Evolutionary conservation across 148 eudicot species (phyloP).

Genomic region (Linanthus parryae): DNA sequence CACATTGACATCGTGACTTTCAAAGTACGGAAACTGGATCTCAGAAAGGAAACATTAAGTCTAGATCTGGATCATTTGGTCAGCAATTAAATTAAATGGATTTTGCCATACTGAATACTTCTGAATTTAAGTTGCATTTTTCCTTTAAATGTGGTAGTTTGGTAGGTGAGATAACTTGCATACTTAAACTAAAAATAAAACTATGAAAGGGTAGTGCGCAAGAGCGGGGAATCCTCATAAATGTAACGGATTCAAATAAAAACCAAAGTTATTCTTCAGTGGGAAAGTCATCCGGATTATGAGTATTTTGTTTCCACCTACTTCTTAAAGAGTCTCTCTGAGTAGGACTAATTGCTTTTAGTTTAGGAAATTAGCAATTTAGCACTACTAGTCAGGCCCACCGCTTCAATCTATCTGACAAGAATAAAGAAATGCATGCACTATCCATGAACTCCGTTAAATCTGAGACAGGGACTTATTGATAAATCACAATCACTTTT

Average conservation of each 20-base stretch:
- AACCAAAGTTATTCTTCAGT: not conserved
- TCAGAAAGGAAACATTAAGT: slow-evolving; percentile 2
- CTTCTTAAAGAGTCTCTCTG: not conserved
- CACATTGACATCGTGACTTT: too few species aligned
- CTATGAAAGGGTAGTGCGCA: not conserved
- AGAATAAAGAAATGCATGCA: slow-evolving; percentile 5
- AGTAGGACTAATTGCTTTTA: too few species aligned
- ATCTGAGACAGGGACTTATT: too few species aligned
- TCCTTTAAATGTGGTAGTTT: not conserved
- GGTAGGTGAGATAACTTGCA: not conserved
- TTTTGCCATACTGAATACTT: not conserved
- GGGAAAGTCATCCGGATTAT: slow-evolving; percentile 4
- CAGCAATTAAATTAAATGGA: slow-evolving; percentile 3
- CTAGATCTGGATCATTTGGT: slow-evolving; percentile 3
- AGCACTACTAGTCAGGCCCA: slow-evolving; percentile 2
- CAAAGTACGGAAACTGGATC: slow-evolving; percentile 6
- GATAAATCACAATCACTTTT: slow-evolving; percentile 12
- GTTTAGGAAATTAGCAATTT: not conserved
- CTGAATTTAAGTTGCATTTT: not conserved
- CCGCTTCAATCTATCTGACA: slow-evolving; percentile 2
- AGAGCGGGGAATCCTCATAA: slow-evolving; percentile 4
- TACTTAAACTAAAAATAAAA: not conserved
- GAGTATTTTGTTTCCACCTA: slow-evolving; percentile 14
- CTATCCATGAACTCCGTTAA: slow-evolving; percentile 6
- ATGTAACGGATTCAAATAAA: slow-evolving; percentile 10